Base-by-base conservation (phyloP, 1,284 basidiomycete species). In the Cryptococcus sp. region DNA sequence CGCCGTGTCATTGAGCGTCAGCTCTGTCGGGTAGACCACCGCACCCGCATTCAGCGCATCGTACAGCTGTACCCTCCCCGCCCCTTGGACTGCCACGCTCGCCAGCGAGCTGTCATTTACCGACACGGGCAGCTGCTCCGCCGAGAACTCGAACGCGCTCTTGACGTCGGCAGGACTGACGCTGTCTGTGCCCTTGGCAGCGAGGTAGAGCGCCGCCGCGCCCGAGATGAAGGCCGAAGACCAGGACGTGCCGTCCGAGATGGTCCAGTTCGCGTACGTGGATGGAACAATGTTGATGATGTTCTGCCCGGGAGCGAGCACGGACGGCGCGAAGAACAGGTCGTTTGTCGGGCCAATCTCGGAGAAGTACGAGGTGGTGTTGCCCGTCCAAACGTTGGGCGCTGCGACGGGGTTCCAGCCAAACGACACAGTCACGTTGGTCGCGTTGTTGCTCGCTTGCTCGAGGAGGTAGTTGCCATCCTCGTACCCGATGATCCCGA, bases 1-100 rank as follows among this genome's bases (percentile, higher is more conserved):
- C 0, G 82, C 80, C 1, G 87, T 88, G 71, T 88, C 87, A 70
- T 88, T 90, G 51, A 88, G 76, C 56, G 84, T 72, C 23, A 88
- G 73, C 68, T 85, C 81, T 4, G 82, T 79, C 4, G 85, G 86
- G 3, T 80, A 80, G 36, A 88, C 76, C 21, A 81, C 64, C 4
- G 84, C 83, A 11, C 79, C 80, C 2, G 81, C 77, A 60, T 82
- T 79, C 48, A 88, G 75, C 0, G 87, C 86, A 56, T 82, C 79
- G 72, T 81, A 85, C 12, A 84, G 82, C 63, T 88, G 80, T 55
- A 88, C 78, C 51, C 87, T 70, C 20, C 87, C 87, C 20, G 85
- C 81, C 38, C 87, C 88, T 61, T 85, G 83, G 52, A 84, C 82
- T 1, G 84, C 81, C 7, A 83, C 79, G 9, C 85, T 85, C 61